Evolutionary conservation across 2,329 filamentous ascomycete genomes (phyloP).

Genomic region (Stachybotrys chartarum): DNA sequence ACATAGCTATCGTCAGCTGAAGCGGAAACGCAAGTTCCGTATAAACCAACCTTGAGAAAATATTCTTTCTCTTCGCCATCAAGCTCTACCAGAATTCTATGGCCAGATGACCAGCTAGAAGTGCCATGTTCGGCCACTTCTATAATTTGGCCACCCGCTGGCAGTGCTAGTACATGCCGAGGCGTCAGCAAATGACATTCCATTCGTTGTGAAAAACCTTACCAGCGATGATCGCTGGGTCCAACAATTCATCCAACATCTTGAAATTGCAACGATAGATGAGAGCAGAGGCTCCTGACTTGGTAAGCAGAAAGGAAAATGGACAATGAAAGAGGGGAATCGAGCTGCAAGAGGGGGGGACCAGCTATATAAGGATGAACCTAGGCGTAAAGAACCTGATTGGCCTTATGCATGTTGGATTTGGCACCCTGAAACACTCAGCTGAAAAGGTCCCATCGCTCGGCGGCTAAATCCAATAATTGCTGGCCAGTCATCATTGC

Average conservation of each 20-base stretch:
- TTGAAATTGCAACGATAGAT: neutral
- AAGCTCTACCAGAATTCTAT: conserved; percentile 8
- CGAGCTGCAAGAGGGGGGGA: no score
- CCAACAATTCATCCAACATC: neutral
- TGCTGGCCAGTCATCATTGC: no score
- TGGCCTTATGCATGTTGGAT: neutral
- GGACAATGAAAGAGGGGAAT: no score
- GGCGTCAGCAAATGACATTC: neutral
- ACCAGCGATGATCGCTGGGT: neutral
- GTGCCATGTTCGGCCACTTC: conserved; percentile 5
- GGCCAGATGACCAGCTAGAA: conserved; percentile 7
- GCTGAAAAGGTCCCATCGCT: neutral
- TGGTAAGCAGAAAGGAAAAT: neutral
- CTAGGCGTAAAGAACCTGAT: neutral
- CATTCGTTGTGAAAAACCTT: neutral
- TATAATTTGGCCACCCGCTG: conserved; percentile 3
- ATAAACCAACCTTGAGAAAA: conserved; percentile 8
- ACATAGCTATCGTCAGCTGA: no score
- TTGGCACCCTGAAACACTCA: neutral
- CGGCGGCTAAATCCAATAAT: no score
- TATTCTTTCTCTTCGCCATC: conserved; percentile 7
- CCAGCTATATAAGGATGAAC: no score
- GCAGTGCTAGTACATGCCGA: neutral
- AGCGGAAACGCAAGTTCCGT: no score
- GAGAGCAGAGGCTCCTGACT: neutral